phyloP scores from a whole-genome alignment of 768 basidiomycete species.

The Lactarius sanguifluus region DNA sequence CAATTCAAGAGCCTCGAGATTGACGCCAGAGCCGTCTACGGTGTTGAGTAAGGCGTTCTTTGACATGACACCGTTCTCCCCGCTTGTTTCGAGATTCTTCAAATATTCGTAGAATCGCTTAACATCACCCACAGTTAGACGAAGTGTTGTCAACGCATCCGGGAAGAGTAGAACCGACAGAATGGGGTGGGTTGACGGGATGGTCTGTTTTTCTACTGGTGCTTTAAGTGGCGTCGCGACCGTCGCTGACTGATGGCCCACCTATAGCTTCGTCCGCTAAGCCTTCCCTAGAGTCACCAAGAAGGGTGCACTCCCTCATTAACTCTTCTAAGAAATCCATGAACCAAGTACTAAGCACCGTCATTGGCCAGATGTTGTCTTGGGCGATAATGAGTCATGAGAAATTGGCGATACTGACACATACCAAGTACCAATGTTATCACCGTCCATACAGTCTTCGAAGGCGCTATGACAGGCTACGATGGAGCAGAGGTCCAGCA shows the following conservation, averaged over 20 bases:
- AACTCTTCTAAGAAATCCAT: slow-evolving; percentile 60
- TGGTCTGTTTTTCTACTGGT: slow-evolving; percentile 5
- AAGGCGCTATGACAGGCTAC: slow-evolving; percentile 62
- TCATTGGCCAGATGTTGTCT: slow-evolving; percentile 77
- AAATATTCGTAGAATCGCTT: slow-evolving; percentile 57
- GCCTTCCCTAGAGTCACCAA: slow-evolving; percentile 33
- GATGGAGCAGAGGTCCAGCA: slow-evolving; percentile 66
- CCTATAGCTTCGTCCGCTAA: slow-evolving; percentile 15
- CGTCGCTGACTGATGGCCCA: slow-evolving; percentile 2
- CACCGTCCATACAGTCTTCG: slow-evolving; percentile 60
- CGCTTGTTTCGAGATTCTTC: slow-evolving; percentile 51
- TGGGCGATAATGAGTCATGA: slow-evolving; percentile 18
- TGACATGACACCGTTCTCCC: slow-evolving; percentile 64
- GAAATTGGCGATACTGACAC: slow-evolving; percentile 9
- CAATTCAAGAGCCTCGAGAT: slow-evolving; percentile 51
- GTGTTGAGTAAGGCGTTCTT: slow-evolving; percentile 61
- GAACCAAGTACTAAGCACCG: slow-evolving; percentile 60
- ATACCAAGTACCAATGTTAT: slow-evolving; percentile 64
- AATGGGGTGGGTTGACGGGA: slow-evolving; percentile 33
- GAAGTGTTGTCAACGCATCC: slow-evolving; percentile 52
- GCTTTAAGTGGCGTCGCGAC: not conserved
- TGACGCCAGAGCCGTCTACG: slow-evolving; percentile 63
- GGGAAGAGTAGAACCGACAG: slow-evolving; percentile 67
- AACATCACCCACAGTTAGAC: slow-evolving; percentile 53
- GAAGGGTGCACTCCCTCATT: slow-evolving; percentile 51